A percentile compares a stretch with the other conserved stretches of the same genome.
These are phyloP conservation scores for Ceratobasidium sp. DNA, from an alignment of 1,284 basidiomycete genomes.

Conservation along the genomic window DNA sequence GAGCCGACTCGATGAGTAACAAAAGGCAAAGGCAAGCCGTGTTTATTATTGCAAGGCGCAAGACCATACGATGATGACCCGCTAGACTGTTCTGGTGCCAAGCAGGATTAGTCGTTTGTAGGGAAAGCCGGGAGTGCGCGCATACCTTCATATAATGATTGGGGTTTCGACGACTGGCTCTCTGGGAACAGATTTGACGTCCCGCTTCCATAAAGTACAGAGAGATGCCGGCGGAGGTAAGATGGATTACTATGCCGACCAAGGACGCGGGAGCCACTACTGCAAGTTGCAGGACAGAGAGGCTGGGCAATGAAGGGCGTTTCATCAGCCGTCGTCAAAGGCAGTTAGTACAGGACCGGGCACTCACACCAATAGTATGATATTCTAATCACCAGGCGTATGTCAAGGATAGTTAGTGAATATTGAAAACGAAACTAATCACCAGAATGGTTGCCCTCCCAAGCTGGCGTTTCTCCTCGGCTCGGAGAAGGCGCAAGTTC, in stretches of 20 bases:
- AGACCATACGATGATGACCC: background rate
- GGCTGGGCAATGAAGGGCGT: background rate
- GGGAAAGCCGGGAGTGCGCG: no score
- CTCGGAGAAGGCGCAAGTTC: background rate
- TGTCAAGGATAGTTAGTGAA: background rate
- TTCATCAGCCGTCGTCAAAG: background rate
- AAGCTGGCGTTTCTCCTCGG: background rate
- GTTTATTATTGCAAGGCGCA: background rate
- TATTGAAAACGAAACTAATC: background rate
- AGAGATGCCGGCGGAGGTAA: background rate
- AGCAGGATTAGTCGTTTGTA: background rate
- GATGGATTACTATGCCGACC: background rate
- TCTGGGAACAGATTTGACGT: background rate
- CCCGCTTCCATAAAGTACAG: background rate
- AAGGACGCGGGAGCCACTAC: background rate
- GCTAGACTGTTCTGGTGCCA: background rate
- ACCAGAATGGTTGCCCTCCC: background rate
- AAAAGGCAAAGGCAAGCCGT: background rate
- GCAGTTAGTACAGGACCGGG: background rate
- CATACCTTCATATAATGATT: background rate
- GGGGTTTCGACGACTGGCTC: background rate
- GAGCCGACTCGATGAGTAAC: background rate
- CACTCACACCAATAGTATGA: background rate
- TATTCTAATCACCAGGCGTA: background rate
- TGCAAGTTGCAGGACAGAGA: background rate